Evolutionary conservation across 2,329 filamentous ascomycete genomes (phyloP).

Genomic region (Metarhizium robertsii): DNA sequence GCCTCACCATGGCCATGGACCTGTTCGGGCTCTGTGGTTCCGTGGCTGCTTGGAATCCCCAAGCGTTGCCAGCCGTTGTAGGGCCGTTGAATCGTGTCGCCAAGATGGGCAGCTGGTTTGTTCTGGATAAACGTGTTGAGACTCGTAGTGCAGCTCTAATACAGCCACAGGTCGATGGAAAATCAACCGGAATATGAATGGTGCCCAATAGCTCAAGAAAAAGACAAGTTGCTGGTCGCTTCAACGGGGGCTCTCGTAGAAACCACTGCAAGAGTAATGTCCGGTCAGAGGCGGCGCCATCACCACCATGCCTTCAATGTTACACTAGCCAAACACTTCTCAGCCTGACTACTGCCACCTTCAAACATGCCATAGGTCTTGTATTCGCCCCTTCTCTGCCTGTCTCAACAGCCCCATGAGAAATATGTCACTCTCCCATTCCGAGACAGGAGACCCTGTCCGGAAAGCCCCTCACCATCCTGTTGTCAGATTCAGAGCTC

Average conservation of each 20-base stretch:
- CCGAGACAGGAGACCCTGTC: not conserved
- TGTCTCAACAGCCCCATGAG: not conserved
- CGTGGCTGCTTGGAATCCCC: too few relatives aligned
- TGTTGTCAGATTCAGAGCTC: not conserved
- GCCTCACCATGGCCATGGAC: slow-evolving; percentile 6
- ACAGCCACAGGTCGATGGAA: not conserved
- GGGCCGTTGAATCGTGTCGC: too few relatives aligned
- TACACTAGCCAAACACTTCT: not conserved
- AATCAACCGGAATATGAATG: too few relatives aligned
- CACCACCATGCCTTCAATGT: slow-evolving; percentile 4
- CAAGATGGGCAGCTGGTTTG: too few relatives aligned
- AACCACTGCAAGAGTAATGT: not conserved
- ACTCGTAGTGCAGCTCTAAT: not conserved
- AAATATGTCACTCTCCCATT: not conserved
- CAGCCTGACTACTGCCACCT: not conserved
- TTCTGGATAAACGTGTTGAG: too few relatives aligned
- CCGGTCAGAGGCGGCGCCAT: not conserved
- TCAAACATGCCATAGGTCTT: not conserved
- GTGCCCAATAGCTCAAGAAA: too few relatives aligned
- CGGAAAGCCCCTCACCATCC: not conserved
- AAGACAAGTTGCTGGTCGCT: not conserved
- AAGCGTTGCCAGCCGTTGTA: too few relatives aligned
- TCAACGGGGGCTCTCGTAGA: not conserved
- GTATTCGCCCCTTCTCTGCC: not conserved
- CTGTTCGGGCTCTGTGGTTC: too few relatives aligned